These are phyloP conservation scores for Penicillium fuscoglaucum DNA, from an alignment of 2,329 filamentous ascomycete species.

Conservation along the genomic window DNA sequence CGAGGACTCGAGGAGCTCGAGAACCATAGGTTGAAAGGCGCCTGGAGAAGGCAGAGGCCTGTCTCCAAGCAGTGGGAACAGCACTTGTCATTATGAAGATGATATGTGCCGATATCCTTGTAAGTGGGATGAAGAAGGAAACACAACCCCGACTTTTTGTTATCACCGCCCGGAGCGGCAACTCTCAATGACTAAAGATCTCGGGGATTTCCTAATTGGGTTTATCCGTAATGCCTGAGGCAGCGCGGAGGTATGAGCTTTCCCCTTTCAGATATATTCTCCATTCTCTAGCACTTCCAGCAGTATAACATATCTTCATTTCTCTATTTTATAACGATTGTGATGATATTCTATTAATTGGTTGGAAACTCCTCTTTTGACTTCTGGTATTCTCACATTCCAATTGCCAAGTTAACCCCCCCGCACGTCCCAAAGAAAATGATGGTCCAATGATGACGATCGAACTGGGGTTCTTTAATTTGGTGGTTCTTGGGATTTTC, in stretches of 20 bases:
- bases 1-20: conserved; percentile 44
- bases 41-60: conserved; percentile 64
- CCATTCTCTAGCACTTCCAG: no score
- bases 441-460: conserved; percentile 7
- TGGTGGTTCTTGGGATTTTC: background rate
- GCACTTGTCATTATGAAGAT: conserved; percentile 60
- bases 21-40: conserved; percentile 47
- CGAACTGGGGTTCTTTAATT: background rate
- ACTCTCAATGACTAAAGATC: conserved; percentile 19
- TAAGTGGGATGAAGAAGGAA: conserved; percentile 26
- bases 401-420: background rate
- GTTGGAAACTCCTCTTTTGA: background rate
- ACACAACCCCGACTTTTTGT: conserved; percentile 17
- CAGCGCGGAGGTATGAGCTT: background rate
- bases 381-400: background rate
- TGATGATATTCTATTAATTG: background rate
- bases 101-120: conserved; percentile 22
- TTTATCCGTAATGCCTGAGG: conserved; percentile 19
- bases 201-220: conserved; percentile 22
- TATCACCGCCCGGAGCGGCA: conserved; percentile 3
- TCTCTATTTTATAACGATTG: background rate
- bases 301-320: background rate
- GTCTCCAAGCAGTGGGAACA: conserved; percentile 70
- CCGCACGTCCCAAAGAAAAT: background rate
- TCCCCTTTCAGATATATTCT: background rate